These are phyloP conservation scores for Leishmania martiniquensis DNA, from an alignment of 208 protist species.

Conservation along the genomic window DNA sequence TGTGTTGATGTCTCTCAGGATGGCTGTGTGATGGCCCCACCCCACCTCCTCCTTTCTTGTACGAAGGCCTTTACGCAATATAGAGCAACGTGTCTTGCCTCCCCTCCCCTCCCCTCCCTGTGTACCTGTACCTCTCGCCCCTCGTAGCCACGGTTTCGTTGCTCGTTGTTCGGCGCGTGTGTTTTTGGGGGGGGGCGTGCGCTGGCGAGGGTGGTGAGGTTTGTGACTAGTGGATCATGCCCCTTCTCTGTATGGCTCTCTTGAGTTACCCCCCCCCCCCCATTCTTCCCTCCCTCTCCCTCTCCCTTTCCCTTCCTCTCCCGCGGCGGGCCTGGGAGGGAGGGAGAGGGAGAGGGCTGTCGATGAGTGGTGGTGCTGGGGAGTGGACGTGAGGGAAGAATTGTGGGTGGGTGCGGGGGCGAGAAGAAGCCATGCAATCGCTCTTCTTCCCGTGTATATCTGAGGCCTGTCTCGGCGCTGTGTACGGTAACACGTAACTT, in stretches of 20 bases:
- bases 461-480: background rate
- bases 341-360: background rate
- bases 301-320: background rate
- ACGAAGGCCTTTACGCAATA: no score
- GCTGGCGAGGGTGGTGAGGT: background rate
- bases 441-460: background rate
- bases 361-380: background rate
- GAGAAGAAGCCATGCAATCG: background rate
- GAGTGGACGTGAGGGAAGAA: no score
- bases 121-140: no score
- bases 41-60: no score
- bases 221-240: background rate
- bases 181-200: background rate
- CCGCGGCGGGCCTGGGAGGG: background rate
- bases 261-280: background rate
- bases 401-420: no score
- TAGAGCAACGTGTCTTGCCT: no score
- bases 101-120: no score
- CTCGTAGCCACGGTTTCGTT: no score
- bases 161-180: no score
- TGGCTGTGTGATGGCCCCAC: no score
- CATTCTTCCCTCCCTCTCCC: background rate
- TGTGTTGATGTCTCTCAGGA: background rate
- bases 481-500: constrained; percentile 1
- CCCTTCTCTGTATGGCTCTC: background rate